Evolutionary conservation across 345 rosid species (phyloP).

Genomic region (Populus davidiana): DNA sequence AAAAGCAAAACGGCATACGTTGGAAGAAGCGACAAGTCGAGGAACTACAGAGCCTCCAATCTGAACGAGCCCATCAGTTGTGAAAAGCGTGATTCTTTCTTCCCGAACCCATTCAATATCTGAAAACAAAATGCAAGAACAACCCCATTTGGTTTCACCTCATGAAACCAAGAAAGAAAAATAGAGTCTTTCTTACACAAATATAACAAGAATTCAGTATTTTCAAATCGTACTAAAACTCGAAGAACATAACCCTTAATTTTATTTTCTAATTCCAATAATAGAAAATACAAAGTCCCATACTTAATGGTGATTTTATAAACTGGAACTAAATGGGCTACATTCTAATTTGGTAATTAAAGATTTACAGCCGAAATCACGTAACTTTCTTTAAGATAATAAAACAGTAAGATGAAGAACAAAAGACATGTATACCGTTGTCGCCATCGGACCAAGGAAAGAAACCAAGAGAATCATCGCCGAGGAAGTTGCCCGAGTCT

Average conservation of each 20-base stretch:
- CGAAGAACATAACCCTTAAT: background rate
- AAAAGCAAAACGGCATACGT: slow-evolving; percentile 39
- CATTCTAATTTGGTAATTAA: background rate
- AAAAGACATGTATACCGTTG: slow-evolving; percentile 32
- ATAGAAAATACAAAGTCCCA: background rate
- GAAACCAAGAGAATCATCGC: slow-evolving; percentile 58
- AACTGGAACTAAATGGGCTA: background rate
- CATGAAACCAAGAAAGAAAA: background rate
- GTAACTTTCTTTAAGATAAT: background rate
- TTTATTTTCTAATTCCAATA: background rate
- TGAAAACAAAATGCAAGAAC: slow-evolving; percentile 15
- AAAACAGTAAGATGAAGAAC: slow-evolving; percentile 6
- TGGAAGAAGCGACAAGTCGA: slow-evolving; percentile 49
- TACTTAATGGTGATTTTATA: background rate
- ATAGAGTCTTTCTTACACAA: background rate
- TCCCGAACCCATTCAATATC: slow-evolving; percentile 81
- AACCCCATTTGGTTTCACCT: background rate
- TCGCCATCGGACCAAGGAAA: slow-evolving; percentile 69
- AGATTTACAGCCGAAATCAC: background rate
- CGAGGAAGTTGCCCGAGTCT: slow-evolving; percentile 45
- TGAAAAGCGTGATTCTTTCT: slow-evolving; percentile 77
- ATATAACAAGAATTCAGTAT: background rate
- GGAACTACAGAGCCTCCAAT: slow-evolving; percentile 90
- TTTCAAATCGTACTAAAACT: background rate
- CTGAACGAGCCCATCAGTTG: slow-evolving; percentile 81